These are phyloP conservation scores for Pseudogymnoascus sp. DNA, from an alignment of 2,329 filamentous ascomycete genomes.

Conservation along the genomic window DNA sequence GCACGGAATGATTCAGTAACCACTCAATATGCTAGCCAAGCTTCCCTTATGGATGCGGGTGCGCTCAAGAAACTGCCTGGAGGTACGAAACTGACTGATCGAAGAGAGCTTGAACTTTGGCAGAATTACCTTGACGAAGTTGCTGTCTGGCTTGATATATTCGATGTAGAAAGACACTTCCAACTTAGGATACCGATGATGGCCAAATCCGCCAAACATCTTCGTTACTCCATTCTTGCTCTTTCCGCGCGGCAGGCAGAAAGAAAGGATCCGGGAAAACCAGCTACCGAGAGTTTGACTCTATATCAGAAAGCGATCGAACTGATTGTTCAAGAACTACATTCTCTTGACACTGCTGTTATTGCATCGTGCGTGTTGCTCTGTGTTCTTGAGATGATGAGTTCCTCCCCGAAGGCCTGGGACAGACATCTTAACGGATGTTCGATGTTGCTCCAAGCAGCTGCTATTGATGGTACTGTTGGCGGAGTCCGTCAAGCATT, in stretches of 20 bases:
- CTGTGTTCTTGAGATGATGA: conserved; percentile 47
- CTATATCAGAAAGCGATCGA: conserved; percentile 45
- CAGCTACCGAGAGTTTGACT: conserved; percentile 36
- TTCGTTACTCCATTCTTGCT: conserved; percentile 41
- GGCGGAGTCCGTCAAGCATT: conserved; percentile 41
- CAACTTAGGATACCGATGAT: conserved; percentile 39
- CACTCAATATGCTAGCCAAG: too few relatives aligned
- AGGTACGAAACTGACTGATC: too few relatives aligned
- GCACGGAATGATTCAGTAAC: too few relatives aligned
- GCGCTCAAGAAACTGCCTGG: too few relatives aligned
- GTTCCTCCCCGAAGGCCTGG: conserved; percentile 39
- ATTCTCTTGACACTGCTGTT: conserved; percentile 39
- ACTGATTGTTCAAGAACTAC: conserved; percentile 37
- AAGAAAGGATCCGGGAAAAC: conserved; percentile 32
- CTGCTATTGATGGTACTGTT: conserved; percentile 42
- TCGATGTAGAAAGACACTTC: conserved; percentile 41
- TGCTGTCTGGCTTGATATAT: conserved; percentile 41
- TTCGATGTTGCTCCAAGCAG: conserved; percentile 40
- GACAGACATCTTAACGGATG: conserved; percentile 43
- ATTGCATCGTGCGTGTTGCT: conserved; percentile 45
- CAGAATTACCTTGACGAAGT: conserved; percentile 35
- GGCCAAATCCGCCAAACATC: conserved; percentile 34
- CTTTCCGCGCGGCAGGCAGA: conserved; percentile 44
- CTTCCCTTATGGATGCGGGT: too few relatives aligned
- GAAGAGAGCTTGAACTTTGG: conserved; percentile 29